Conservation (phyloP, 179 eudicot genomes). For the Pouteria campechiana region DNA sequence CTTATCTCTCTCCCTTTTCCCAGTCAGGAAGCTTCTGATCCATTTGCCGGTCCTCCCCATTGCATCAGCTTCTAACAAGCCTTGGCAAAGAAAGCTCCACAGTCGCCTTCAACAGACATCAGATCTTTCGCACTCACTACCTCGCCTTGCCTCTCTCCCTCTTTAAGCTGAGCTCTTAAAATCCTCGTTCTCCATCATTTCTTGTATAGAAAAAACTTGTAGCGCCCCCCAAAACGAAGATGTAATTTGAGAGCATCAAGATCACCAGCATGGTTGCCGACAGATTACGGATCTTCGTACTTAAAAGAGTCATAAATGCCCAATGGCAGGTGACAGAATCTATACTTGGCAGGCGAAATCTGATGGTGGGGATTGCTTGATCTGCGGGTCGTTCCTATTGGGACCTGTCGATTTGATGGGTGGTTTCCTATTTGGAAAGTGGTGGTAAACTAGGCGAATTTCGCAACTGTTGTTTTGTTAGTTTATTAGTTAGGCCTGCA, state of each 20-base stretch:
- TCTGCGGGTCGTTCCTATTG: too few relatives aligned
- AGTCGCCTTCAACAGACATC: conserved; percentile 2
- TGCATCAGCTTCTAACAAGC: conserved; percentile 2
- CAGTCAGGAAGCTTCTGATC: conserved; percentile 49
- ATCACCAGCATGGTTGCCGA: too few relatives aligned
- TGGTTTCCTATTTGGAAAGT: too few relatives aligned
- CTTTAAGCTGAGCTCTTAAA: background rate
- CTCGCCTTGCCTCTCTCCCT: background rate
- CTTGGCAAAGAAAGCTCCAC: background rate
- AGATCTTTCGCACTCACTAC: conserved; percentile 1
- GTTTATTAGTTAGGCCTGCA: background rate
- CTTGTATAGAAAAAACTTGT: background rate
- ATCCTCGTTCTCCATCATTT: background rate
- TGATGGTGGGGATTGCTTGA: too few relatives aligned
- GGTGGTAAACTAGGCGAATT: too few relatives aligned
- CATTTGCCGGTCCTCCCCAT: conserved; percentile 85
- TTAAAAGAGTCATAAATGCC: too few relatives aligned
- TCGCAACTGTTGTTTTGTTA: background rate
- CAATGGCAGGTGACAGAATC: too few relatives aligned
- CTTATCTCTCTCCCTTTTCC: conserved; percentile 36
- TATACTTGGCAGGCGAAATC: too few relatives aligned
- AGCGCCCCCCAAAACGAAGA: too few relatives aligned
- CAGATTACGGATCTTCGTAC: too few relatives aligned
- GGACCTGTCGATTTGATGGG: too few relatives aligned
- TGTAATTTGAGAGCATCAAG: too few relatives aligned